These are phyloP conservation scores for Rhizopus microsporus DNA, from an alignment of 371 early-diverging fungal genomes.

Conservation along the genomic window DNA sequence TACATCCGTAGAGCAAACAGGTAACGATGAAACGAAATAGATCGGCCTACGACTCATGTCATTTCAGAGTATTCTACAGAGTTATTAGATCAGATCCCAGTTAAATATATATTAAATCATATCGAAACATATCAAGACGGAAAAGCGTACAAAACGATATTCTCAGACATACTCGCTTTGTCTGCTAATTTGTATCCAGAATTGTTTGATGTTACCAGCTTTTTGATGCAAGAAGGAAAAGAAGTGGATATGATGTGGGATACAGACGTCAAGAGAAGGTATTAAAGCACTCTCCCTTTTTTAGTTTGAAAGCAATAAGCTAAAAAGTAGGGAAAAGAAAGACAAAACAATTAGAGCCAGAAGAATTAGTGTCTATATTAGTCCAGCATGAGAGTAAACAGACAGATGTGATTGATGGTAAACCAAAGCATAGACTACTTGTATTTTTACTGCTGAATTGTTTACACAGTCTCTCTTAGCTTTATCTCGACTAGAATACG, in stretches of 20 bases:
- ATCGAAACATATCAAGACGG: slow-evolving; percentile 33
- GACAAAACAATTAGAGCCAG: slow-evolving; percentile 3
- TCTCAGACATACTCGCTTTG: slow-evolving; percentile 43
- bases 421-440: not conserved
- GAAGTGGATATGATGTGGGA: slow-evolving; percentile 22
- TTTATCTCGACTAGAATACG: slow-evolving; percentile 15
- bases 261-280: slow-evolving; percentile 4
- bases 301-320: not conserved
- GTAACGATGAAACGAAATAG: slow-evolving; percentile 6
- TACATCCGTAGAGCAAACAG: slow-evolving; percentile 21
- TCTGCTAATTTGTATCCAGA: slow-evolving; percentile 52
- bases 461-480: slow-evolving; percentile 6
- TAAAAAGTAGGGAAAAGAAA: not conserved
- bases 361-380: slow-evolving; percentile 7
- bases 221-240: slow-evolving; percentile 45
- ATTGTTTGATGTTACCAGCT: slow-evolving; percentile 48
- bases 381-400: slow-evolving; percentile 19
- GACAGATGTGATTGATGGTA: slow-evolving; percentile 10
- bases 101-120: slow-evolving; percentile 44
- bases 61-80: slow-evolving; percentile 37
- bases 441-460: not conserved
- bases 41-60: not conserved
- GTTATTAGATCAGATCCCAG: slow-evolving; percentile 37
- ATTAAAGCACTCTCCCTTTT: not conserved
- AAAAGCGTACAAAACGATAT: slow-evolving; percentile 40